These are phyloP conservation scores for Epichloe amarillans DNA, from an alignment of 2,329 filamentous ascomycete genomes.

Conservation along the genomic window DNA sequence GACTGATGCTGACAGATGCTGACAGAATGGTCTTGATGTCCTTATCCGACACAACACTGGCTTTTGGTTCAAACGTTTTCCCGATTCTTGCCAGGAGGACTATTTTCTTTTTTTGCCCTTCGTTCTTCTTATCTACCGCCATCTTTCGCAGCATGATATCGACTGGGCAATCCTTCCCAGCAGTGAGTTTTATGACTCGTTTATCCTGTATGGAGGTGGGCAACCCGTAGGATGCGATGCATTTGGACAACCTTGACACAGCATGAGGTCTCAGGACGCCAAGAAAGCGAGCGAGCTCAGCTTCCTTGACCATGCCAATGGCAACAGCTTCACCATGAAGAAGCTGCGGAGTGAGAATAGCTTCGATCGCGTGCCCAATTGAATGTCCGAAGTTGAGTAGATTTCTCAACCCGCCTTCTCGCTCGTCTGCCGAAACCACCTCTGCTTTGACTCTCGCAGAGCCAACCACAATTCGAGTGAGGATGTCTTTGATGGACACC, in stretches of 20 bases:
- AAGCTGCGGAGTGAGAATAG: conserved; percentile 86
- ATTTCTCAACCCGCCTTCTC: conserved; percentile 86
- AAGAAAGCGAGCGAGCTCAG: conserved; percentile 79
- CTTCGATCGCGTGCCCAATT: conserved; percentile 93
- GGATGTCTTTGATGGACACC: conserved; percentile 51
- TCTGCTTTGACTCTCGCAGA: conserved; percentile 89
- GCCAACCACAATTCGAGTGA: conserved; percentile 72
- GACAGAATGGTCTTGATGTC: conserved; percentile 76
- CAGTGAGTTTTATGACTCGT: conserved; percentile 66
- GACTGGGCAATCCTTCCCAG: conserved; percentile 76
- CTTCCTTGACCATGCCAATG: conserved; percentile 97
- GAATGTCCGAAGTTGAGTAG: conserved; percentile 96
- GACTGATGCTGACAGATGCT: conserved; percentile 58
- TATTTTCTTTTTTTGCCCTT: conserved; percentile 88
- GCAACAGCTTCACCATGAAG: conserved; percentile 92
- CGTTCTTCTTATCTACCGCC: conserved; percentile 98
- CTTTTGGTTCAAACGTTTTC: conserved; percentile 72
- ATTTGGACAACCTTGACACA: conserved; percentile 81
- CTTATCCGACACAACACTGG: conserved; percentile 76
- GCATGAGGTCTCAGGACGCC: conserved; percentile 76
- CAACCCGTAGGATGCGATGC: conserved; percentile 84
- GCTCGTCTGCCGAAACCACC: conserved; percentile 88
- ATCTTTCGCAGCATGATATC: conserved; percentile 81
- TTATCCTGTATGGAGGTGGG: conserved; percentile 78
- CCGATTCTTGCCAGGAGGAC: conserved; percentile 86